Evolutionary conservation across 768 basidiomycete genomes (phyloP), one percentile per base, ranked within the genome.

Genomic region (Leccinum barrowsii): DNA sequence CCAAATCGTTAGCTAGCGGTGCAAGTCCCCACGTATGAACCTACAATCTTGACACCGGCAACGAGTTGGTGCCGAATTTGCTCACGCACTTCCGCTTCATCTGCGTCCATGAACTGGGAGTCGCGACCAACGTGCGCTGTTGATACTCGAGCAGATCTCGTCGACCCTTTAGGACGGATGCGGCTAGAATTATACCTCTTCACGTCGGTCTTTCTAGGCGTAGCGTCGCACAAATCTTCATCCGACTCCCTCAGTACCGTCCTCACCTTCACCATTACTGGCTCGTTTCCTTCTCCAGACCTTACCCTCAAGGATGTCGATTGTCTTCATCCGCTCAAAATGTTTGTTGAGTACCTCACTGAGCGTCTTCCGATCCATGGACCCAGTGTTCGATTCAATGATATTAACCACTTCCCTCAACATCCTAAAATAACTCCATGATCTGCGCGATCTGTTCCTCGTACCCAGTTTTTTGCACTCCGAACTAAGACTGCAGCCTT

Each of bases 21-120:
- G 34, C 26, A 55, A 57, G 40, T 26, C 54, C 22, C n/a, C 12
- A 50, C 8, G 19, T 40, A 35, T 17, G 10, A 47, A 77, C 83
- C 61, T 67, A 93, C 89, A 59, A 89, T 77, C 56, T 81, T 84
- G 15, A 82, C 86, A 35, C 89, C 92, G 57, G 85, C 86, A 34
- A 82, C 86, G 30, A 95, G 74, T 59, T 91, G 91, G 60, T 90
- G 86, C 67, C 94, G 90, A 48, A 96, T 90, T 70, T 95, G 92
- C 66, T 90, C 87, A 63, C 89, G 83, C 7, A 90, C 91, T 63
- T 87, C 80, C 12, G 82, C 85, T 54, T 91, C 91, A 63, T 94
- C 91, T 5, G 92, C 92, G 70, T 94, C 92, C 87, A 92, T 87
- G 67, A 93, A 93, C 65, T 92, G 92, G 11, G 91, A 93, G 2